Base-by-base conservation (phyloP, 2,329 filamentous ascomycete genomes). In the Pestalotiopsis sp. region DNA sequence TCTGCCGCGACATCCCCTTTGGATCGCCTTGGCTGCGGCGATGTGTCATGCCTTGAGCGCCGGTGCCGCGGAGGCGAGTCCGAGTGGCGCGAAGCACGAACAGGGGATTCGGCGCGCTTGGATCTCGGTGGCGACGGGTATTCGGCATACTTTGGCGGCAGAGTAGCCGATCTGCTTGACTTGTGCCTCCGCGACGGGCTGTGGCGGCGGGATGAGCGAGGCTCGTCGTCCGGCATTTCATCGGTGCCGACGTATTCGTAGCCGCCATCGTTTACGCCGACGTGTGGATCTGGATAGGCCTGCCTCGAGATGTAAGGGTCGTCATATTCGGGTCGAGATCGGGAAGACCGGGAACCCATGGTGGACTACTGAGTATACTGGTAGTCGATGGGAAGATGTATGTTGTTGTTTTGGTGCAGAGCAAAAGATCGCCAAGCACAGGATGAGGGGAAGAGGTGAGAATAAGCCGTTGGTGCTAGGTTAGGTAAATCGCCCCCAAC, bases 41-140 rank as follows among this genome's bases (percentile, higher is more conserved):
- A 62, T 1, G 13, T 38, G 20, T 61, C 59, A 31, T 56, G 65
- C 56, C 65, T 60, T 17, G 65, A 67, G 25, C 38, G 65, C 7
- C 66, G 66, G 6, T 38, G 58, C 20, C 41, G 58, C 14, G 66
- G 58, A 4, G 57, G 58, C 9, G 57, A 61, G 20, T 57, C 58
- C 7, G 57, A 61, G 36, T 62, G 66, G 20, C 58, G 41, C 13
- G 66, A 63, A 14, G 57, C 41, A 52, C 58, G 58, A 31, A 58
- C 36, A 12, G 66, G 66, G 5, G 66, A 67, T 70, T 60, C 75
- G 72, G 23, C 75, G 73, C 31, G 73, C 71, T 71, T 76, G 72
- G 61, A 73, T 74, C 20, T 72, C 76, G 25, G 73, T 76, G 68
- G 66, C 6, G 57, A 41, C 11, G 66, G 27, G 7, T 38, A 9